A percentile compares a stretch with the other conserved stretches of the same genome.
phyloP scores from a whole-genome alignment of 2,329 filamentous ascomycete species.

The Sporothrix phasma region DNA sequence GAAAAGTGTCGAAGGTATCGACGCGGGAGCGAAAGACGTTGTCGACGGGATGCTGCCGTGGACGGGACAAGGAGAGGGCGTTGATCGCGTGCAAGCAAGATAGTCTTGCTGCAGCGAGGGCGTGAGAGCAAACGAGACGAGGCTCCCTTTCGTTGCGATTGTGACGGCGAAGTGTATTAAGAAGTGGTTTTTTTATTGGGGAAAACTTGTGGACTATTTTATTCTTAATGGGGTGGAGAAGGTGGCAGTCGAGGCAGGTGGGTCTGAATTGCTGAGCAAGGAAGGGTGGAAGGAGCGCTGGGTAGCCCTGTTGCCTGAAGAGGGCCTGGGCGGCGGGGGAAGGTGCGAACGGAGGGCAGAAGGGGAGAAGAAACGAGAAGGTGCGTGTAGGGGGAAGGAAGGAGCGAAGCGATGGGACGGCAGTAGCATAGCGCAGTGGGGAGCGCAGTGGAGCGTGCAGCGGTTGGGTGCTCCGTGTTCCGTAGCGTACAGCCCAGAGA shows the following conservation, averaged over 20 bases:
- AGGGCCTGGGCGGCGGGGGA: not conserved
- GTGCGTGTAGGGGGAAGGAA: conserved; percentile 1
- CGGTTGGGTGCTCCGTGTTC: not conserved
- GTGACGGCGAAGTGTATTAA: conserved; percentile 9
- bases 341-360: not conserved
- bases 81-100: conserved; percentile 17
- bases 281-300: not conserved
- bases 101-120: conserved; percentile 16
- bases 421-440: not conserved
- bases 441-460: not conserved
- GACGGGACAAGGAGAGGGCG: not conserved
- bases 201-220: conserved; percentile 17
- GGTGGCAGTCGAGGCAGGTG: conserved; percentile 1
- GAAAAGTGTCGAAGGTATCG: not conserved
- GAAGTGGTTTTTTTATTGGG: conserved; percentile 12
- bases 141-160: conserved; percentile 17
- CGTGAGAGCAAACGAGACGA: conserved; percentile 13
- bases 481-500: conserved; percentile 5
- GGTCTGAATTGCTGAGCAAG: conserved; percentile 5
- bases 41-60: not conserved
- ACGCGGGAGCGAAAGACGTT: not conserved
- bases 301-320: not conserved
- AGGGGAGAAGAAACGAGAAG: no score
- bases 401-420: not conserved
- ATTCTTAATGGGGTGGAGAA: conserved; percentile 19